Percentiles rank a stretch among this genome's conserved stretches.
These are phyloP conservation scores for Saccharomycopsis synnaedendra DNA, from an alignment of 805 yeast genomes.

Conservation along the genomic window DNA sequence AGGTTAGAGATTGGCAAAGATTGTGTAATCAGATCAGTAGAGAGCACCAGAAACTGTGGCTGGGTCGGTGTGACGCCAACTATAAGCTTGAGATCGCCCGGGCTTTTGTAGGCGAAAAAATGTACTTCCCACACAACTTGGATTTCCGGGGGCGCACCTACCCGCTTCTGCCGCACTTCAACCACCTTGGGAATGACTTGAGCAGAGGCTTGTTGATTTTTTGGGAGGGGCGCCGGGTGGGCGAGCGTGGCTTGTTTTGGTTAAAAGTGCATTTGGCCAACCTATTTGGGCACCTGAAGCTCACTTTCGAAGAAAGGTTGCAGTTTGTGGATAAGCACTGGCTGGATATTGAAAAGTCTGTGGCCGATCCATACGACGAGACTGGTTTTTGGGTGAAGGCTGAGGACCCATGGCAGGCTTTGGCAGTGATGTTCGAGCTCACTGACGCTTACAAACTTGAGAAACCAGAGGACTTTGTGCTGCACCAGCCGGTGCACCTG, in stretches of 20 bases:
- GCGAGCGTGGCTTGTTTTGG: constrained; percentile 59
- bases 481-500: constrained; percentile 73
- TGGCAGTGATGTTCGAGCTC: constrained; percentile 60
- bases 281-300: constrained; percentile 65
- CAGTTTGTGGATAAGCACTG: constrained; percentile 46
- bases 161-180: constrained; percentile 71
- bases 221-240: constrained; percentile 68
- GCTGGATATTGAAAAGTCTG: constrained; percentile 44
- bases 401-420: constrained; percentile 78
- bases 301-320: constrained; percentile 52
- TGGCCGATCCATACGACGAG: constrained; percentile 47
- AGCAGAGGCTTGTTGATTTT: constrained; percentile 60
- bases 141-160: constrained; percentile 82
- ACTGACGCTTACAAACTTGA: constrained; percentile 46
- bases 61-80: constrained; percentile 88
- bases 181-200: constrained; percentile 71
- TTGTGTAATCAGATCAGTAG: constrained; percentile 44
- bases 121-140: constrained; percentile 70
- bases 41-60: constrained; percentile 57
- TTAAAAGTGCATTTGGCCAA: constrained; percentile 67
- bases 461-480: constrained; percentile 54
- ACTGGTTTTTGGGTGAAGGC: constrained; percentile 58
- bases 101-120: constrained; percentile 72
- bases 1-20: constrained; percentile 56
- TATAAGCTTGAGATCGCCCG: constrained; percentile 93